Evolutionary conservation across 2,329 filamentous ascomycete species (phyloP).

Genomic region (Arthrinium puccinioides): DNA sequence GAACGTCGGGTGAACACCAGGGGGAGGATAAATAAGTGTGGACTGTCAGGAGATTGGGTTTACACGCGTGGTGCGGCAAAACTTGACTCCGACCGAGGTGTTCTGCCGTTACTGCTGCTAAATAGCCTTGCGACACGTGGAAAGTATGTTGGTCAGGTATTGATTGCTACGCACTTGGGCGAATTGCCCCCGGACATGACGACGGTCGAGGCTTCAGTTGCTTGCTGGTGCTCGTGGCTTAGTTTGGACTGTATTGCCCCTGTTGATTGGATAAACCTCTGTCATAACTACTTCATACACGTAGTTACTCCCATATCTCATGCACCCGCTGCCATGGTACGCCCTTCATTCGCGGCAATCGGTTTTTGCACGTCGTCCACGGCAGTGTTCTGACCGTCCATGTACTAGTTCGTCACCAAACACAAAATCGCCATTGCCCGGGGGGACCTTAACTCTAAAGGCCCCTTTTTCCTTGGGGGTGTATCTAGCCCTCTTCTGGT

Average conservation of each 20-base stretch:
- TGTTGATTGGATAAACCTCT: not conserved
- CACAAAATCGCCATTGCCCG: slow-evolving; percentile 63
- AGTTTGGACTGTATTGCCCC: not conserved
- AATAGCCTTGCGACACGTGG: too few species aligned
- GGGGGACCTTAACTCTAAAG: slow-evolving; percentile 53
- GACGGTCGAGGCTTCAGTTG: not conserved
- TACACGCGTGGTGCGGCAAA: too few species aligned
- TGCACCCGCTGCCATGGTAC: slow-evolving; percentile 30
- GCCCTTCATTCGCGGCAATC: slow-evolving; percentile 37
- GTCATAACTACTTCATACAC: too few species aligned
- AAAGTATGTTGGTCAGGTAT: too few species aligned
- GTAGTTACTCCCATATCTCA: slow-evolving; percentile 8
- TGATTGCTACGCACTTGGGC: too few species aligned
- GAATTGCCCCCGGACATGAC: too few species aligned
- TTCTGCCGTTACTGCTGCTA: too few species aligned
- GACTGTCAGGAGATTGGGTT: too few species aligned
- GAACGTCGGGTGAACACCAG: too few species aligned
- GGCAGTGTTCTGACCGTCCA: slow-evolving; percentile 34
- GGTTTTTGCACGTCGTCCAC: slow-evolving; percentile 41
- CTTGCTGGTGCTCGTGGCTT: not conserved
- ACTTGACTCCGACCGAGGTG: too few species aligned
- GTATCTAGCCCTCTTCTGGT: slow-evolving; percentile 54
- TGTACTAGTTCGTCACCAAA: slow-evolving; percentile 33
- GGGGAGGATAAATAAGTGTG: too few species aligned
- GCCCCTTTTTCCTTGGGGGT: slow-evolving; percentile 50